A percentile compares a stretch with the other conserved stretches of the same genome.
Evolutionary conservation across 148 eudicot genomes (phyloP).

Genomic region (Rhododendron ovatum): DNA sequence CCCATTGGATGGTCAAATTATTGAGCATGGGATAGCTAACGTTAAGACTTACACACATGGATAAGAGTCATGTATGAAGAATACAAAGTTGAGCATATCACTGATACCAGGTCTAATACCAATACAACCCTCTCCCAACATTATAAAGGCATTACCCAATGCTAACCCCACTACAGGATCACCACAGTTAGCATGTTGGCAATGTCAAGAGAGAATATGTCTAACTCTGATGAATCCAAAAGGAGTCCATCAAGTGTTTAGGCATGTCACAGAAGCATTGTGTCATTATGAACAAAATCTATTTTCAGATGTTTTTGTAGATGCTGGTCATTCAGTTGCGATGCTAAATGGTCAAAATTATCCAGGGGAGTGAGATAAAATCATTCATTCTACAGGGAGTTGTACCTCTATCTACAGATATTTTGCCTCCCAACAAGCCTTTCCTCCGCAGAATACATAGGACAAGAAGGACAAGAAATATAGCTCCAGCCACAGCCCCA

Average conservation of each 20-base stretch:
- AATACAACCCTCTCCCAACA: not conserved
- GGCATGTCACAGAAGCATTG: not conserved
- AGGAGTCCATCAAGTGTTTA: not conserved
- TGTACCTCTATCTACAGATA: constrained; percentile 38
- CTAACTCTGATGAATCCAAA: not conserved
- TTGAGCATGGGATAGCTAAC: not conserved
- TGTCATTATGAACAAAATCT: not conserved
- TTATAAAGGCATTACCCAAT: not conserved
- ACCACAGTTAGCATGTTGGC: not conserved
- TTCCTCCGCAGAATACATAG: constrained; percentile 30
- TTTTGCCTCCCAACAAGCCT: constrained; percentile 42
- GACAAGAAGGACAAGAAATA: constrained; percentile 24
- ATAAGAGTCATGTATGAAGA: not conserved
- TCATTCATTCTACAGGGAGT: not conserved
- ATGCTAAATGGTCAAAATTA: not conserved
- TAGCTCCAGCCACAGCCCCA: constrained; percentile 34
- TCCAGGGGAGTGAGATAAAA: not conserved
- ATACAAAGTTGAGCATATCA: not conserved
- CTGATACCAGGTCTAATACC: not conserved
- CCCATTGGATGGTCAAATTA: not conserved
- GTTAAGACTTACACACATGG: not conserved
- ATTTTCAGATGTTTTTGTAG: not conserved
- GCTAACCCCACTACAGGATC: not conserved
- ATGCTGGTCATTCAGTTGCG: not conserved
- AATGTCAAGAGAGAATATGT: not conserved